These are phyloP conservation scores for Alternaria burnsii DNA, from an alignment of 2,329 filamentous ascomycete genomes.

Conservation along the genomic window DNA sequence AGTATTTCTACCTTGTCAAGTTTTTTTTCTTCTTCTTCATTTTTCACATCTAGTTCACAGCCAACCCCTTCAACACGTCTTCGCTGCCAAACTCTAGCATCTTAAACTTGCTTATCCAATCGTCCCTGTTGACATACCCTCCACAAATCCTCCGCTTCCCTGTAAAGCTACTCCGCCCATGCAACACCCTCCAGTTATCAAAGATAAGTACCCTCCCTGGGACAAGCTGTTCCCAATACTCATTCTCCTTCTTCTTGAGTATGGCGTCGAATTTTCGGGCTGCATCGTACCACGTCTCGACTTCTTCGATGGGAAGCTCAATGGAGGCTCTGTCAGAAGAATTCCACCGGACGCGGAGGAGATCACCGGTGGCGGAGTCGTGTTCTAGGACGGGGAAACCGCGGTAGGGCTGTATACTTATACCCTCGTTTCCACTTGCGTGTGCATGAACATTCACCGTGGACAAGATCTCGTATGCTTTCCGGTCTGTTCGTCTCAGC, in stretches of 20 bases:
- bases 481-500: conserved; percentile 63
- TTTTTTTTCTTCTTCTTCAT: neutral
- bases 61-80: conserved; percentile 25
- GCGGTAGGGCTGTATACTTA: conserved; percentile 77
- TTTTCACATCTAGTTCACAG: conserved; percentile 25
- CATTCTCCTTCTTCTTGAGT: conserved; percentile 68
- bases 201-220: conserved; percentile 89
- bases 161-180: conserved; percentile 83
- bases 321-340: conserved; percentile 84
- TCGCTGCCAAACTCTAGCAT: conserved; percentile 23
- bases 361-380: conserved; percentile 53
- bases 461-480: conserved; percentile 67
- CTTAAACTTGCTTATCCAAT: conserved; percentile 40
- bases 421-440: conserved; percentile 85
- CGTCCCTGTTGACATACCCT: conserved; percentile 65
- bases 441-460: conserved; percentile 74
- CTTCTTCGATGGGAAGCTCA: conserved; percentile 61
- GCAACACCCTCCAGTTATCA: conserved; percentile 94
- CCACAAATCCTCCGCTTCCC: conserved; percentile 90
- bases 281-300: conserved; percentile 78
- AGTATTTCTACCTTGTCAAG: neutral
- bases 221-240: conserved; percentile 82
- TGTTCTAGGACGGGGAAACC: conserved; percentile 77
- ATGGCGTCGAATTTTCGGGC: conserved; percentile 78
- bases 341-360: conserved; percentile 86